phyloP scores from a whole-genome alignment of 23 red algal genomes.

The Pyropia haitanensis region DNA sequence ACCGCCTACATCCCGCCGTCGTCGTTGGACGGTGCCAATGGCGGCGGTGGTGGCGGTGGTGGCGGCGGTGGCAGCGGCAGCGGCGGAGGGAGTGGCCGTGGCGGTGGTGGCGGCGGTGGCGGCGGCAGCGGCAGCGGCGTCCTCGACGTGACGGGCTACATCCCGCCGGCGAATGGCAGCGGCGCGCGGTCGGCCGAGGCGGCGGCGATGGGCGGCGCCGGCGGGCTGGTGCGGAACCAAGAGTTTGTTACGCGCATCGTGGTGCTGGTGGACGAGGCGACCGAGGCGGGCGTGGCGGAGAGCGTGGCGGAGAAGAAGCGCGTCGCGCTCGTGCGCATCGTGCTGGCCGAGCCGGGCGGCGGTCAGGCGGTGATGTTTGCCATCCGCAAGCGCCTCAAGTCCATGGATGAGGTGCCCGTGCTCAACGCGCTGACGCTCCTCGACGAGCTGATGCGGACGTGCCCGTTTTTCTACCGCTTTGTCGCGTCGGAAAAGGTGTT shows the following conservation, averaged over 20 bases:
- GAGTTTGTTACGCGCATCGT: slow-evolving; percentile 39
- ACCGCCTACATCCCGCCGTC: too few species aligned
- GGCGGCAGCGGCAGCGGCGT: too few species aligned
- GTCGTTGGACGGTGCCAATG: too few species aligned
- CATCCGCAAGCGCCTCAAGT: slow-evolving; percentile 82
- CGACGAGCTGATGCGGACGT: slow-evolving; percentile 69
- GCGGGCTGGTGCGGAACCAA: too few species aligned
- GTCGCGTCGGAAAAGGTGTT: slow-evolving; percentile 87
- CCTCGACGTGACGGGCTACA: too few species aligned
- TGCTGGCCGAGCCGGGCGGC: slow-evolving; percentile 9
- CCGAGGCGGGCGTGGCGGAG: slow-evolving; percentile 43
- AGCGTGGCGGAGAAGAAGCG: slow-evolving; percentile 22
- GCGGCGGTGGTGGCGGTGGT: too few species aligned
- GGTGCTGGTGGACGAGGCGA: slow-evolving; percentile 73
- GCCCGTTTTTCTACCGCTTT: slow-evolving; percentile 84
- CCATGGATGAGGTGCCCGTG: slow-evolving; percentile 47
- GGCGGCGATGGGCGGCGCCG: too few species aligned
- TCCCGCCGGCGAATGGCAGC: too few species aligned
- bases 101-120: too few species aligned
- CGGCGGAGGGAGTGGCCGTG: too few species aligned
- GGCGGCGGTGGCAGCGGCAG: too few species aligned
- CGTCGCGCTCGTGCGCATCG: slow-evolving; percentile 29
- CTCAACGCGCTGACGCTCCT: slow-evolving; percentile 63
- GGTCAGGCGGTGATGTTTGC: slow-evolving; percentile 62
- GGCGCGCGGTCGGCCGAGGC: too few species aligned